Evolutionary conservation across 176 grass and related monocot species (phyloP).

Genomic region (Triticum urartu): DNA sequence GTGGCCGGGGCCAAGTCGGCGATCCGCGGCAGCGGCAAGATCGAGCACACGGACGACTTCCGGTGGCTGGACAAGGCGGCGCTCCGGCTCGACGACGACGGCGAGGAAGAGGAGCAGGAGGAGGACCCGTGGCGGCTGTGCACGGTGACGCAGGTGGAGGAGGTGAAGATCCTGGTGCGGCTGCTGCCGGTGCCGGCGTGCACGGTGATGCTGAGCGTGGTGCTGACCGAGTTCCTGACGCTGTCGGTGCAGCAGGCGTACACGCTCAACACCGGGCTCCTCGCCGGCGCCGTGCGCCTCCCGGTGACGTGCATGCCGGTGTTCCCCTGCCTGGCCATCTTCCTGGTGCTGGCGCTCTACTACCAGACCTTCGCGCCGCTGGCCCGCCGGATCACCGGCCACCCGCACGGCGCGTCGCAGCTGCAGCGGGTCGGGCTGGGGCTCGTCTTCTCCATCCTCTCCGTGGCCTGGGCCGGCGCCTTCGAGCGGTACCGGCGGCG

Average conservation of each 20-base stretch:
- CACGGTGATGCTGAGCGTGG: constrained; percentile 81
- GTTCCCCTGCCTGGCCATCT: constrained; percentile 82
- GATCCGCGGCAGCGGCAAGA: constrained; percentile 80
- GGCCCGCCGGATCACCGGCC: constrained; percentile 66
- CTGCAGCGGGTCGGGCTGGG: constrained; percentile 85
- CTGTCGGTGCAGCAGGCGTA: constrained; percentile 93
- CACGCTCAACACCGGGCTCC: constrained; percentile 71
- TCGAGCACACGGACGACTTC: constrained; percentile 83
- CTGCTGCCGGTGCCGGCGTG: constrained; percentile 76
- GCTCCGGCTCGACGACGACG: constrained; percentile 41
- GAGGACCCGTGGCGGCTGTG: constrained; percentile 65
- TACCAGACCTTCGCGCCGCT: constrained; percentile 75
- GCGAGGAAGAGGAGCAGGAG: neutral
- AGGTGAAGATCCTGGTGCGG: constrained; percentile 88
- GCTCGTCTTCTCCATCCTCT: constrained; percentile 65
- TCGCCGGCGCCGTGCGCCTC: constrained; percentile 43
- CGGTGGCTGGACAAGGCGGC: constrained; percentile 86
- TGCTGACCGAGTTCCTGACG: constrained; percentile 89
- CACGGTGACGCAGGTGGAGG: constrained; percentile 90
- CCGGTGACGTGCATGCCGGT: constrained; percentile 97
- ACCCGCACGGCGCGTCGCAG: constrained; percentile 87
- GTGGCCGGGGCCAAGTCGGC: constrained; percentile 66
- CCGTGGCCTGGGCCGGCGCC: constrained; percentile 71
- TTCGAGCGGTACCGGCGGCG: constrained; percentile 82
- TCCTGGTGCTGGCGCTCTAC: constrained; percentile 82